A percentile compares a stretch with the other conserved stretches of the same genome.
These are phyloP conservation scores for Ceratobasidium theobromae DNA, from an alignment of 1,284 basidiomycete genomes.

Conservation along the genomic window DNA sequence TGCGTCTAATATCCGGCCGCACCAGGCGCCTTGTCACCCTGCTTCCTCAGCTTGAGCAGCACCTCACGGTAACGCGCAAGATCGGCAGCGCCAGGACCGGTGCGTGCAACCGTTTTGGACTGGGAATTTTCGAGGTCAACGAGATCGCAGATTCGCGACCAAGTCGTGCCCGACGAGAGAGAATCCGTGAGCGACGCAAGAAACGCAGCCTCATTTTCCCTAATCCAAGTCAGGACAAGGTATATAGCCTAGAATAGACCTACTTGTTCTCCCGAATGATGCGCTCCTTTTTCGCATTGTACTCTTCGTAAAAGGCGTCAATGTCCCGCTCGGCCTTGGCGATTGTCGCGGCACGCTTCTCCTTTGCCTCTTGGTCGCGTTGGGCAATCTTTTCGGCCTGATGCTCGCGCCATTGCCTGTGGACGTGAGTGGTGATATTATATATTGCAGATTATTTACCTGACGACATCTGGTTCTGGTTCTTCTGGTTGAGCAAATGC, in stretches of 20 bases:
- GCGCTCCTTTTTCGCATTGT: constrained; percentile 88
- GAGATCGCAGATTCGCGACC: constrained; percentile 88
- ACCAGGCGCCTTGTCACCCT: constrained; percentile 87
- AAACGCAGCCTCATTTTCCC: constrained; percentile 87
- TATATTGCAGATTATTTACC: constrained; percentile 48
- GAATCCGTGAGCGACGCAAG: constrained; percentile 70
- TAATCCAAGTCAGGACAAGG: constrained; percentile 43
- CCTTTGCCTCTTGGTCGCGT: constrained; percentile 77
- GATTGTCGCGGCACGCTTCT: constrained; percentile 82
- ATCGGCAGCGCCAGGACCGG: constrained; percentile 87
- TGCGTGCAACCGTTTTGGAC: constrained; percentile 90
- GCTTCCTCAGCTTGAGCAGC: constrained; percentile 78
- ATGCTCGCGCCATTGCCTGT: constrained; percentile 83
- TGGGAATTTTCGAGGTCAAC: constrained; percentile 94
- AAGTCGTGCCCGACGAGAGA: constrained; percentile 89
- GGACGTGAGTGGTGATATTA: constrained; percentile 1
- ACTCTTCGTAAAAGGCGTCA: constrained; percentile 95
- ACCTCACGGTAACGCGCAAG: constrained; percentile 90
- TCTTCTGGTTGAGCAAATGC: constrained; percentile 63
- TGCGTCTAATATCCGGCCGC: constrained; percentile 80
- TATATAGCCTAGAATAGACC: constrained; percentile 42
- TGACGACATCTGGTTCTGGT: constrained; percentile 72
- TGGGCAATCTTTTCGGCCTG: constrained; percentile 83
- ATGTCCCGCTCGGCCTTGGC: constrained; percentile 89
- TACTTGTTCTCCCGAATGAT: constrained; percentile 96